These are phyloP conservation scores for Durusdinium trenchii DNA, from an alignment of 73 alveolate species.

Conservation along the genomic window DNA sequence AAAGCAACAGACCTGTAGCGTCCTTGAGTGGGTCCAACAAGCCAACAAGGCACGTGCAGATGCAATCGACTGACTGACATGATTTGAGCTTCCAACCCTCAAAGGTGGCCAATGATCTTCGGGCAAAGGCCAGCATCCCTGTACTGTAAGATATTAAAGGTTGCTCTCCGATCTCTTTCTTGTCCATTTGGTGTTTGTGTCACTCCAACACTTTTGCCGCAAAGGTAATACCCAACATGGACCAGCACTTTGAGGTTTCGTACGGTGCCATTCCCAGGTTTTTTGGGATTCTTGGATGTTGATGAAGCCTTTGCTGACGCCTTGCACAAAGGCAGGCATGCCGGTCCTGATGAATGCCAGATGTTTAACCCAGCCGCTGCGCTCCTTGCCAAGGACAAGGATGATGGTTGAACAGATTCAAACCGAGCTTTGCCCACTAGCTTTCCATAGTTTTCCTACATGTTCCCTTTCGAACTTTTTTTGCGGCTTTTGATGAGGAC, in stretches of 20 bases:
- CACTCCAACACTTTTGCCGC: not conserved
- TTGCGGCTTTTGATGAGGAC: not conserved
- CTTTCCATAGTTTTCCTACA: not conserved
- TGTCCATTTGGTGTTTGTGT: not conserved
- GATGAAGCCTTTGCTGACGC: not conserved
- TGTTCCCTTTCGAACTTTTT: not conserved
- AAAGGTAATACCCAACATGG: slow-evolving; percentile 1
- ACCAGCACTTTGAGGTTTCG: slow-evolving; percentile 30
- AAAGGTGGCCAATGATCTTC: too few relatives aligned
- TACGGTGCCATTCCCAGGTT: not conserved
- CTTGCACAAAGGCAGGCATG: not conserved
- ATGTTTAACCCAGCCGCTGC: not conserved
- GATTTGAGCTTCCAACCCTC: too few relatives aligned
- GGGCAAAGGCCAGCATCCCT: too few relatives aligned
- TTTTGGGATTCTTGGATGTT: not conserved
- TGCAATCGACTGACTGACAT: too few relatives aligned
- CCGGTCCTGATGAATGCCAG: slow-evolving; percentile 41
- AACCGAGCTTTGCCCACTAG: not conserved
- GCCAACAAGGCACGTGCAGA: too few relatives aligned
- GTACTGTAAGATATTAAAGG: too few relatives aligned
- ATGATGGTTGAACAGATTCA: not conserved
- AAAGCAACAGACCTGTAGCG: too few relatives aligned
- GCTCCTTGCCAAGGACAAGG: slow-evolving; percentile 5
- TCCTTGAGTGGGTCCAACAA: too few relatives aligned
- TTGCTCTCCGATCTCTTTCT: not conserved